These are phyloP conservation scores for Globisporangium radiosum DNA, from an alignment of 352 stramenopile genomes.

Conservation along the genomic window DNA sequence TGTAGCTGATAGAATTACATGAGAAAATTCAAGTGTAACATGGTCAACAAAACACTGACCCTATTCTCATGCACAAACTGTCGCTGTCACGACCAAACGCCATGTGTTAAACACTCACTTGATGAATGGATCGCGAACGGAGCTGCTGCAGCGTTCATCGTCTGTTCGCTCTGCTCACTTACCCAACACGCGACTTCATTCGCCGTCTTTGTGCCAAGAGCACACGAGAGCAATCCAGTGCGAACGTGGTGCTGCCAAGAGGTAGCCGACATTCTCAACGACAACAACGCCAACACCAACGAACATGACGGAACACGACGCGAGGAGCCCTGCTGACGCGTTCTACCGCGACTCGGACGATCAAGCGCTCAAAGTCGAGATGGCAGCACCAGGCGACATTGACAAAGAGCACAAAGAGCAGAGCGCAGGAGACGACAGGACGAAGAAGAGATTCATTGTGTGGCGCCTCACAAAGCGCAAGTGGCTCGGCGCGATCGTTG, in stretches of 20 bases:
- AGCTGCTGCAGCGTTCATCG: too few relatives aligned
- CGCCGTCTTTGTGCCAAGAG: conserved; percentile 7
- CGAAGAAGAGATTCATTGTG: conserved; percentile 31
- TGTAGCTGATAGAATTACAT: too few relatives aligned
- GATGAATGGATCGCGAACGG: too few relatives aligned
- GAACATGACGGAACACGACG: background rate
- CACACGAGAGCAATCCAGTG: conserved; percentile 2
- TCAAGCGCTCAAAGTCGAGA: conserved; percentile 20
- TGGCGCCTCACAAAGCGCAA: conserved; percentile 51
- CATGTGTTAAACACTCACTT: too few relatives aligned
- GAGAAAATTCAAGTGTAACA: too few relatives aligned
- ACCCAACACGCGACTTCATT: conserved; percentile 2
- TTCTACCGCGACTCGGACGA: conserved; percentile 11
- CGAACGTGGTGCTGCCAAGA: background rate
- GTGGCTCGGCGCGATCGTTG: conserved; percentile 36
- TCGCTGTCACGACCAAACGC: too few relatives aligned
- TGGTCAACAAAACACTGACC: too few relatives aligned
- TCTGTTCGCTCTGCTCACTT: background rate
- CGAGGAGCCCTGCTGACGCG: conserved; percentile 2
- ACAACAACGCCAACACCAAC: conserved; percentile 4
- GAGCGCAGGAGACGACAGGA: background rate
- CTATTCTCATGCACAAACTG: too few relatives aligned
- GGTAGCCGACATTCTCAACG: background rate
- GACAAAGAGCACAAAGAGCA: conserved; percentile 31
- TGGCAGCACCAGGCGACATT: conserved; percentile 19